Conservation (phyloP, 2,329 filamentous ascomycete species). For the Lachnellula suecica region DNA sequence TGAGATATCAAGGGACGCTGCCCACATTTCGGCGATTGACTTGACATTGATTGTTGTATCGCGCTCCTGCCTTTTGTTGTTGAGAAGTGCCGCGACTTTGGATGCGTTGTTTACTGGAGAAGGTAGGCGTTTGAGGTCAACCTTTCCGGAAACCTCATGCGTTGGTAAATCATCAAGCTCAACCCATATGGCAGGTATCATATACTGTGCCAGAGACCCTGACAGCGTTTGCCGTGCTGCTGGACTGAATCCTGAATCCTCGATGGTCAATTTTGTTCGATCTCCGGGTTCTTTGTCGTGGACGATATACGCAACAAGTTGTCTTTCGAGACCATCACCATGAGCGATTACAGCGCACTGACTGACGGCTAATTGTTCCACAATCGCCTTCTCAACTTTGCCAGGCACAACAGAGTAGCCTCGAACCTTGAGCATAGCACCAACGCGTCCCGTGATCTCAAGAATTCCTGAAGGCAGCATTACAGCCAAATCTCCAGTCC, state of each 20-base stretch:
- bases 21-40: constrained; percentile 71
- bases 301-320: constrained; percentile 76
- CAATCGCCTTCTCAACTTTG: constrained; percentile 69
- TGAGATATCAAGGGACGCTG: constrained; percentile 66
- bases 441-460: constrained; percentile 80
- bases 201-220: constrained; percentile 73
- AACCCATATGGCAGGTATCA: constrained; percentile 80
- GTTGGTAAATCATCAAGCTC: constrained; percentile 70
- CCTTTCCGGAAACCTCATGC: constrained; percentile 77
- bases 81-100: constrained; percentile 29
- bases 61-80: constrained; percentile 44
- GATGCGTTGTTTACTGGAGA: constrained; percentile 56
- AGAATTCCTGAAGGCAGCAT: constrained; percentile 78
- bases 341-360: constrained; percentile 72
- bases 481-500: constrained; percentile 83
- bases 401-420: constrained; percentile 86
- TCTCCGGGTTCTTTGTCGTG: constrained; percentile 59
- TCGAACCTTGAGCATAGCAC: constrained; percentile 87
- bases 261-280: constrained; percentile 63
- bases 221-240: constrained; percentile 64
- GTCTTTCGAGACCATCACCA: constrained; percentile 73
- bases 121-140: constrained; percentile 70
- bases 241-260: constrained; percentile 71
- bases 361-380: constrained; percentile 67
- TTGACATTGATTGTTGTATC: constrained; percentile 66